Evolutionary conservation across 257 asterid genomes (phyloP).

Genomic region (Parsonsia alboflavescens): DNA sequence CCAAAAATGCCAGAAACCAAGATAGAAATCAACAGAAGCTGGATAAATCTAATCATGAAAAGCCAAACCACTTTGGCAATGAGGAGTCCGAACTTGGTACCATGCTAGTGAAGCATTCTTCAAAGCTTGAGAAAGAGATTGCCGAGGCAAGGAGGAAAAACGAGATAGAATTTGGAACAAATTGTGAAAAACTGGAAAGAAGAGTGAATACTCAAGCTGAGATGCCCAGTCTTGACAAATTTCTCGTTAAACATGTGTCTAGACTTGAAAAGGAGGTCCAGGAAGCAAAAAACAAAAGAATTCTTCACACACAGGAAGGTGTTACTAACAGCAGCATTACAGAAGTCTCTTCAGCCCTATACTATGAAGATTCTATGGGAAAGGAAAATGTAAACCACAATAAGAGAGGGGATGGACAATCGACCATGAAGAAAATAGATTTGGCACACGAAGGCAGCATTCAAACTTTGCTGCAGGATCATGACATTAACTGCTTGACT

Average conservation of each 20-base stretch:
- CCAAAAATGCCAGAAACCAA: constrained; percentile 51
- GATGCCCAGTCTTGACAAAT: constrained; percentile 67
- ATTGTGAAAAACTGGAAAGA: constrained; percentile 23
- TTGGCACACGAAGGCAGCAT: background rate
- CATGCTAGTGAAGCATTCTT: constrained; percentile 38
- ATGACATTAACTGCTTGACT: background rate
- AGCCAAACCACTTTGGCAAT: background rate
- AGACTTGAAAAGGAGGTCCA: constrained; percentile 77
- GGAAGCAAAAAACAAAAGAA: constrained; percentile 52
- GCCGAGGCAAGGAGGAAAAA: constrained; percentile 38
- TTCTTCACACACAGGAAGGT: constrained; percentile 13
- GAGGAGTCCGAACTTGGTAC: constrained; percentile 46
- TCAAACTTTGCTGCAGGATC: background rate
- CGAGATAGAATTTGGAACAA: constrained; percentile 16
- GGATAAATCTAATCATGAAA: constrained; percentile 19
- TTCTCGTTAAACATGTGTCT: constrained; percentile 59
- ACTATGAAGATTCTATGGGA: constrained; percentile 16
- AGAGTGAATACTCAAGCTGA: constrained; percentile 26
- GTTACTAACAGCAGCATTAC: background rate
- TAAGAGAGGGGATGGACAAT: constrained; percentile 21
- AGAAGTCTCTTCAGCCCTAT: constrained; percentile 5
- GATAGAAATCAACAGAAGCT: constrained; percentile 25
- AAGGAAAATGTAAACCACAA: constrained; percentile 59
- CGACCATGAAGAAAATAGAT: constrained; percentile 1
- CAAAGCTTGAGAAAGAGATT: constrained; percentile 68